Evolutionary conservation across 805 yeast species (phyloP).

Genomic region (Lachancea fermentati): DNA sequence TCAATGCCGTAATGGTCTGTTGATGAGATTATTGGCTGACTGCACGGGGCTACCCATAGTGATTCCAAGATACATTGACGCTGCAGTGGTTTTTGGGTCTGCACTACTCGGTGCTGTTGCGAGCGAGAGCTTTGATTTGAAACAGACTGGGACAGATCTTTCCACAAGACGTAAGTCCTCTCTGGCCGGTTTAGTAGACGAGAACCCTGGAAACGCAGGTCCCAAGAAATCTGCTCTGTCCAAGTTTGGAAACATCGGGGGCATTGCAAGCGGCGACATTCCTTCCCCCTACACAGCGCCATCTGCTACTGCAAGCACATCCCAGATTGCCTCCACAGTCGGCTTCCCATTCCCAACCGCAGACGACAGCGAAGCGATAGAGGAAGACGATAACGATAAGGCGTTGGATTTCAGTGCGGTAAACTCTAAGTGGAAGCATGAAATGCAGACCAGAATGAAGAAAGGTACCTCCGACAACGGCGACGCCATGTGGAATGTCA

Average conservation of each 20-base stretch:
- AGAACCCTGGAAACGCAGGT: constrained; percentile 5
- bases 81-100: constrained; percentile 95
- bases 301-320: constrained; percentile 60
- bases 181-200: constrained; percentile 9
- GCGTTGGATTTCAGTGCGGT: constrained; percentile 58
- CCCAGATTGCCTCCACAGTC: constrained; percentile 30
- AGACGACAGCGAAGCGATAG: constrained; percentile 13
- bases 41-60: constrained; percentile 88
- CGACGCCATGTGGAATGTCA: constrained; percentile 75
- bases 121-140: constrained; percentile 52
- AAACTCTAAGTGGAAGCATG: constrained; percentile 45
- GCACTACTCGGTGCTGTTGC: constrained; percentile 95
- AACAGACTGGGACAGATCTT: constrained; percentile 11
- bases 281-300: constrained; percentile 79
- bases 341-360: constrained; percentile 46
- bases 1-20: constrained; percentile 85
- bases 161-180: constrained; percentile 17
- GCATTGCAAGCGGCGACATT: constrained; percentile 11
- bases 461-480: constrained; percentile 35
- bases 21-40: constrained; percentile 87
- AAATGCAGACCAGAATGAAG: constrained; percentile 31
- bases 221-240: constrained; percentile 10
- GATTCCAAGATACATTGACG: constrained; percentile 91
- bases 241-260: constrained; percentile 5
- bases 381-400: constrained; percentile 37